Conservation (phyloP, 2,329 filamentous ascomycete species). For the Botryotinia narcissicola region DNA sequence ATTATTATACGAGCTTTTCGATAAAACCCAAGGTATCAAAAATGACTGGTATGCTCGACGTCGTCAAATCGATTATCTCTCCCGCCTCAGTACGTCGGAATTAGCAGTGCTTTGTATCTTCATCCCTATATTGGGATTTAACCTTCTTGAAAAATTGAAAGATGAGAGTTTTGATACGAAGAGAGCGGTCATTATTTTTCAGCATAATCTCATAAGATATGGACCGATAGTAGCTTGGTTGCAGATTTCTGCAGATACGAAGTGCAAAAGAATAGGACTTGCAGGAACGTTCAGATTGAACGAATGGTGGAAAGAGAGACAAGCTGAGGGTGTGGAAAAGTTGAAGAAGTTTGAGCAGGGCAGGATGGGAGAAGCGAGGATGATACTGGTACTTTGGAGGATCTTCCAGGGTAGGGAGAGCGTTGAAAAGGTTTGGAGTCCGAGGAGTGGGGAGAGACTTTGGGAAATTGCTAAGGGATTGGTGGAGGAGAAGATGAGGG, state of each 20-base stretch:
- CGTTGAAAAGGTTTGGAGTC: background rate
- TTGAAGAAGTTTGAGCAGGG: constrained; percentile 5
- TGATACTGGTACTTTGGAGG: constrained; percentile 10
- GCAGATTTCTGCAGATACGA: background rate
- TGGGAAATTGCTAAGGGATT: background rate
- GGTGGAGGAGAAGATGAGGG: constrained; percentile 7
- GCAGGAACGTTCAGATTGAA: background rate
- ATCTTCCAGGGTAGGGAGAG: background rate
- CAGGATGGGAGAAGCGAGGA: background rate
- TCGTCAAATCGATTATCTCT: background rate
- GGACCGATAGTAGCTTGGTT: constrained; percentile 13
- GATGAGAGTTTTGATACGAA: background rate
- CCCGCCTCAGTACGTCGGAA: background rate
- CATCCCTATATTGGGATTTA: background rate
- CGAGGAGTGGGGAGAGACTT: background rate
- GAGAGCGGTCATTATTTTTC: background rate
- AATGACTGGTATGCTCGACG: constrained; percentile 1
- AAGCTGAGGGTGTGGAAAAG: background rate
- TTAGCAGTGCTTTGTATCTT: constrained; percentile 15
- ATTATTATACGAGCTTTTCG: constrained; percentile 11
- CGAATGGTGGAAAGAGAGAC: constrained; percentile 11
- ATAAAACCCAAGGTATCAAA: background rate
- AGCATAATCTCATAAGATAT: constrained; percentile 6
- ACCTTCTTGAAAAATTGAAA: constrained; percentile 3
- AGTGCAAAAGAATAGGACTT: constrained; percentile 1